These are phyloP conservation scores for Diutina ranongensis DNA, from an alignment of 1,139 yeast species.

Conservation along the genomic window DNA sequence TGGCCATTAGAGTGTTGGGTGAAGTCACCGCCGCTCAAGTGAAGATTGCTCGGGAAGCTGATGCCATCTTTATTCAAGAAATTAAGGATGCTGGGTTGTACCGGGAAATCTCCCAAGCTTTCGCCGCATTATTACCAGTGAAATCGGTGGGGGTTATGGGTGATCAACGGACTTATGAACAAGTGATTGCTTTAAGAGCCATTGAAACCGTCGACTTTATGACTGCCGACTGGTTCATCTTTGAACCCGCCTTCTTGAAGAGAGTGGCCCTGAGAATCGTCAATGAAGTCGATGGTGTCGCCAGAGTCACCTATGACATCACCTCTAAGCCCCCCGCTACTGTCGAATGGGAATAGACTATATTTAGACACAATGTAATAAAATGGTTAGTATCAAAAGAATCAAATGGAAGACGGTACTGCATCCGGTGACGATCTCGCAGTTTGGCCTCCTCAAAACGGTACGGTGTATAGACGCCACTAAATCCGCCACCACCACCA, in stretches of 20 bases:
- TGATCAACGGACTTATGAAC: constrained; percentile 98
- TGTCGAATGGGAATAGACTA: constrained; percentile 90
- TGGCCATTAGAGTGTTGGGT: constrained; percentile 95
- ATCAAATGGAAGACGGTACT: not conserved
- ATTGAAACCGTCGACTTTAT: constrained; percentile 95
- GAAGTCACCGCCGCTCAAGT: constrained; percentile 91
- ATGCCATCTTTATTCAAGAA: constrained; percentile 89
- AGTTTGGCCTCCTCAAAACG: no score
- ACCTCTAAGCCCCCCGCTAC: constrained; percentile 99
- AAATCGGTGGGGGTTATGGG: constrained; percentile 99
- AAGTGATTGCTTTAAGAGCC: constrained; percentile 97
- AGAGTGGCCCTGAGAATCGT: constrained; percentile 92
- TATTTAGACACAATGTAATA: no score
- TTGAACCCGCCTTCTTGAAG: constrained; percentile 88
- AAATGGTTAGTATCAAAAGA: not conserved
- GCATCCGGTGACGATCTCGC: no score
- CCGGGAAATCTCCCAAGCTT: constrained; percentile 91
- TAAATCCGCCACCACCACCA: no score
- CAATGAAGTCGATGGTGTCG: constrained; percentile 97
- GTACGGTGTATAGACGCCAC: not conserved
- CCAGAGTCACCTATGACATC: constrained; percentile 96
- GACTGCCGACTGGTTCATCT: constrained; percentile 99
- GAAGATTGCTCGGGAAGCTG: constrained; percentile 95
- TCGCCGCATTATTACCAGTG: constrained; percentile 93
- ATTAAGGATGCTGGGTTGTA: constrained; percentile 88